Conservation (phyloP, 2,329 filamentous ascomycete species). For the Raffaelea deltoideospora region DNA sequence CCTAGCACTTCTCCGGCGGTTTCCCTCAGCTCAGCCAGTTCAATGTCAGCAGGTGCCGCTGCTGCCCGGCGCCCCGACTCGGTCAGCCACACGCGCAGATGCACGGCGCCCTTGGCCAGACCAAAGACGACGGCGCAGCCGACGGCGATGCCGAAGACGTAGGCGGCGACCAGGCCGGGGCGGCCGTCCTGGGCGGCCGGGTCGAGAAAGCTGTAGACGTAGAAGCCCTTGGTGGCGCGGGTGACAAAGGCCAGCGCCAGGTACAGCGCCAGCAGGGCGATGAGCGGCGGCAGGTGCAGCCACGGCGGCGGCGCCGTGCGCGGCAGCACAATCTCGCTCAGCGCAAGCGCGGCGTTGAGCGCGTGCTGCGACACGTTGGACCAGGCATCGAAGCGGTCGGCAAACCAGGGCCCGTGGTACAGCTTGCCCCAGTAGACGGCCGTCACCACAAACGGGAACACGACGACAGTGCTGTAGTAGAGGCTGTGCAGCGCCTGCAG, state of each 20-base stretch:
- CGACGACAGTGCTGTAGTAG: conserved; percentile 46
- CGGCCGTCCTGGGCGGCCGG: conserved; percentile 29
- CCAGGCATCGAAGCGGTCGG: conserved; percentile 38
- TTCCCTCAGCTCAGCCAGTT: too few species aligned
- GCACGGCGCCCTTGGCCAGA: conserved; percentile 33
- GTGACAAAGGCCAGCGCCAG: conserved; percentile 62
- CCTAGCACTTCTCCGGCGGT: too few species aligned
- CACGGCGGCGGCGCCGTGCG: conserved; percentile 47
- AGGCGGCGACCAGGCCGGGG: conserved; percentile 41
- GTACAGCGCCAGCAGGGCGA: conserved; percentile 59
- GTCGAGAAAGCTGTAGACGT: conserved; percentile 69
- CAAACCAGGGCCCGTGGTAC: conserved; percentile 35
- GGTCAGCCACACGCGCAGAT: conserved; percentile 32
- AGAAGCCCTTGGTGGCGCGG: conserved; percentile 52
- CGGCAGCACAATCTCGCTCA: conserved; percentile 60
- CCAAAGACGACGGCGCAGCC: conserved; percentile 37
- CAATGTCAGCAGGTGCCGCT: too few species aligned
- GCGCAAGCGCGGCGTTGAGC: conserved; percentile 56
- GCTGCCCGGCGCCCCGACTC: conserved; percentile 27
- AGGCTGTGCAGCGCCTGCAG: conserved; percentile 51
- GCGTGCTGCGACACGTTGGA: conserved; percentile 58
- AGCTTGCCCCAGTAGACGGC: conserved; percentile 56
- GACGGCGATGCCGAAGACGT: conserved; percentile 43
- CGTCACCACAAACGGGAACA: conserved; percentile 54
- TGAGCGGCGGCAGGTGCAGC: conserved; percentile 50